Percentiles rank a stretch among this genome's conserved stretches.
Conservation (phyloP, 1,284 basidiomycete genomes). For the Apiotrichum gracile region DNA sequence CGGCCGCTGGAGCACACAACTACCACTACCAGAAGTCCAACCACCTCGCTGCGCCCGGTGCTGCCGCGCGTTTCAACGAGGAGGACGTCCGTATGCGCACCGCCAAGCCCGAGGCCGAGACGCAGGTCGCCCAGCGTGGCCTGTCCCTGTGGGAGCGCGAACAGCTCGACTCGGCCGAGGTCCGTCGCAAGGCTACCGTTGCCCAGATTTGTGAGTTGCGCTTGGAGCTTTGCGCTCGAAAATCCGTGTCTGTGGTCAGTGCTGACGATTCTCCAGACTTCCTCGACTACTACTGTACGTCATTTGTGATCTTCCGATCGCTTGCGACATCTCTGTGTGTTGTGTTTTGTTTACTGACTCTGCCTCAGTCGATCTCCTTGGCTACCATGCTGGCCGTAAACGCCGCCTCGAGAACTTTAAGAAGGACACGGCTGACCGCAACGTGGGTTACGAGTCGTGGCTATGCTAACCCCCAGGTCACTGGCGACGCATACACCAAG, state of each 20-base stretch:
- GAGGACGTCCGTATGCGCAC: conserved; percentile 45
- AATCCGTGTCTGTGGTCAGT: neutral
- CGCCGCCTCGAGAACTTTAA: conserved; percentile 75
- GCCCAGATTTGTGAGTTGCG: conserved; percentile 77
- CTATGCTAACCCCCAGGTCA: conserved; percentile 29
- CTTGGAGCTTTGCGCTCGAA: neutral
- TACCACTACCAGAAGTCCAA: conserved; percentile 20
- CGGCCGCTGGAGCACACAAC: neutral
- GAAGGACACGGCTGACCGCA: conserved; percentile 66
- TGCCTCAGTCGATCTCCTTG: conserved; percentile 64
- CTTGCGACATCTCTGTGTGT: neutral
- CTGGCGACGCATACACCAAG: conserved; percentile 59
- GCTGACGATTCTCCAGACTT: conserved; percentile 58
- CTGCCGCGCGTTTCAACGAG: conserved; percentile 16
- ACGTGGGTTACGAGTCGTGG: conserved; percentile 46
- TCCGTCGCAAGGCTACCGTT: conserved; percentile 87
- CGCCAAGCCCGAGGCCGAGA: conserved; percentile 28
- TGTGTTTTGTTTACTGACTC: conserved; percentile 3
- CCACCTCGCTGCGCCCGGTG: conserved; percentile 4
- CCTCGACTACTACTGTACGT: conserved; percentile 75
- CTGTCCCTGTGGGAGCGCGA: conserved; percentile 77
- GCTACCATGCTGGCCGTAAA: conserved; percentile 77
- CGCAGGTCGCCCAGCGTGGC: conserved; percentile 23
- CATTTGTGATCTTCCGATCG: neutral
- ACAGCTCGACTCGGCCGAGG: conserved; percentile 71